A percentile compares a stretch with the other conserved stretches of the same genome.
Conservation (phyloP, 2,329 filamentous ascomycete species). For the Hymenoscyphus infarciens region DNA sequence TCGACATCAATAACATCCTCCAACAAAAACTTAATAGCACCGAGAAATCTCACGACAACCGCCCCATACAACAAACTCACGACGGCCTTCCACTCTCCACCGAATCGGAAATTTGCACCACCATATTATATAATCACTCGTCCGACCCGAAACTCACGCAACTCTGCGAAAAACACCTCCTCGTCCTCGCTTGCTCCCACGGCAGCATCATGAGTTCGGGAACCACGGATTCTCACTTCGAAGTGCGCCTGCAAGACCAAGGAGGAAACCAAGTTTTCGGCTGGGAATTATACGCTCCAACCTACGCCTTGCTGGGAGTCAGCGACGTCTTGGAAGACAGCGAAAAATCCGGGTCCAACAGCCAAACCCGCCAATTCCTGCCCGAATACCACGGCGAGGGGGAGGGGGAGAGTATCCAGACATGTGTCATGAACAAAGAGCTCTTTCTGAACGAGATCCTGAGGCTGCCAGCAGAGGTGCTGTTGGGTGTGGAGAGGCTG, state of each 20-base stretch:
- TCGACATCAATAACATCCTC: slow-evolving; percentile 1
- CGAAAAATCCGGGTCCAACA: neutral
- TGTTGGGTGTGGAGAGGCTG: slow-evolving; percentile 2
- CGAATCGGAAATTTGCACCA: slow-evolving; percentile 5
- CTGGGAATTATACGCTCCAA: slow-evolving; percentile 8
- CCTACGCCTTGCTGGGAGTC: neutral
- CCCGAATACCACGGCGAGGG: neutral
- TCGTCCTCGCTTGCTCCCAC: neutral
- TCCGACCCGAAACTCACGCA: neutral
- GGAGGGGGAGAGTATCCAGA: slow-evolving; percentile 3
- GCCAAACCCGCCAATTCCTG: too few species aligned
- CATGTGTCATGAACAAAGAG: slow-evolving; percentile 6
- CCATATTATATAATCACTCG: neutral
- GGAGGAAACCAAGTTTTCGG: slow-evolving; percentile 2
- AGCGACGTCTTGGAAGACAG: slow-evolving; percentile 4
- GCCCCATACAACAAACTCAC: neutral
- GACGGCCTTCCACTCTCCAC: neutral
- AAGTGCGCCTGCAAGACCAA: slow-evolving; percentile 7
- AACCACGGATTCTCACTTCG: slow-evolving; percentile 9
- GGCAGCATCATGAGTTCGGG: slow-evolving; percentile 10
- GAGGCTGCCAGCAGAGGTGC: slow-evolving; percentile 8
- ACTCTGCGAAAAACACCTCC: slow-evolving; percentile 7
- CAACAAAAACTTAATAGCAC: slow-evolving; percentile 1
- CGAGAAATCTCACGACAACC: neutral
- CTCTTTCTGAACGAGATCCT: slow-evolving; percentile 7